Conservation (phyloP, 352 stramenopile species). For the Paralagenidium karlingii region DNA sequence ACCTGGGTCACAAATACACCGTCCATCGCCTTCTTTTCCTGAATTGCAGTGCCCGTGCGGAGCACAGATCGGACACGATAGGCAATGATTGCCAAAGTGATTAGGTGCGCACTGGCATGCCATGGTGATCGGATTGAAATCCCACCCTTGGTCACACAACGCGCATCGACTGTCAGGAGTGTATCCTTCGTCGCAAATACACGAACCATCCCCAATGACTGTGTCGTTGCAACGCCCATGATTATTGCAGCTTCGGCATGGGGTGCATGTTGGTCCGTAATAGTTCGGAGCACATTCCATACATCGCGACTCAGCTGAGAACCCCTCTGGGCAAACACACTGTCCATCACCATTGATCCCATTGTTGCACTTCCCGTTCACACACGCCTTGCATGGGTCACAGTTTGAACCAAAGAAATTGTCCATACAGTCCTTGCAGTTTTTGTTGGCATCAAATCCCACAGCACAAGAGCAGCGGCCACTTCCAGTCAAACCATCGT, state of each 20-base stretch:
- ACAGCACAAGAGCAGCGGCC: constrained; percentile 77
- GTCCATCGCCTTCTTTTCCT: constrained; percentile 63
- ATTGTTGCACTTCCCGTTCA: constrained; percentile 70
- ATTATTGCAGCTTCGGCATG: constrained; percentile 73
- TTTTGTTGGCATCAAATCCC: constrained; percentile 48
- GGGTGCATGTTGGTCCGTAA: constrained; percentile 65
- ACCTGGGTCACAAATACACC: constrained; percentile 73
- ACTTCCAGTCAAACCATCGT: constrained; percentile 65
- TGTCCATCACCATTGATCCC: constrained; percentile 57
- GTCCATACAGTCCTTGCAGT: constrained; percentile 78
- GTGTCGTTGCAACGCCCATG: constrained; percentile 74
- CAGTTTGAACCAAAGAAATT: constrained; percentile 68
- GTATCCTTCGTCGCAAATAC: constrained; percentile 79
- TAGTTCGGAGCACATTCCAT: constrained; percentile 56
- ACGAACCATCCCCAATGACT: constrained; percentile 41
- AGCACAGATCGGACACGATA: constrained; percentile 75
- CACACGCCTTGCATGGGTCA: constrained; percentile 63
- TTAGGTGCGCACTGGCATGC: constrained; percentile 73
- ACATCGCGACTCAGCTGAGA: constrained; percentile 55
- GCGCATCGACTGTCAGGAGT: constrained; percentile 58
- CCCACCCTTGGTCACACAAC: constrained; percentile 72
- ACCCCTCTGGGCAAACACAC: constrained; percentile 73
- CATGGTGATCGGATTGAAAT: constrained; percentile 83
- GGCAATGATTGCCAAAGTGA: constrained; percentile 65
- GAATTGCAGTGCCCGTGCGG: constrained; percentile 77